A percentile compares a stretch with the other conserved stretches of the same genome.
Evolutionary conservation across 2,329 filamentous ascomycete species (phyloP).

Genomic region (Parasarocladium wereldwijsianum): DNA sequence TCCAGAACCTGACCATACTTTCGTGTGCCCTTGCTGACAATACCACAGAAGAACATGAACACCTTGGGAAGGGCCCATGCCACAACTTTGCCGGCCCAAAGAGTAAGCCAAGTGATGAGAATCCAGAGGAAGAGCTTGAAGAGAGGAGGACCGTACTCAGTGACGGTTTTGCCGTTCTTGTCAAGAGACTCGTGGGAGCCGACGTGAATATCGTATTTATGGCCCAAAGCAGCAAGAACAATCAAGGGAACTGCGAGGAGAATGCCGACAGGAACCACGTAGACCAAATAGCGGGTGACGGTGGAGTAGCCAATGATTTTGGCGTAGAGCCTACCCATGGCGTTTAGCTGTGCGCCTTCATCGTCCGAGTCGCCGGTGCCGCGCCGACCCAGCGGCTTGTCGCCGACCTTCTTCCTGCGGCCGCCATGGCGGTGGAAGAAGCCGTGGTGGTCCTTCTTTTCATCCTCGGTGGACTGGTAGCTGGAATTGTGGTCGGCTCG

Average conservation of each 20-base stretch:
- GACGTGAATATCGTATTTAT: constrained; percentile 21
- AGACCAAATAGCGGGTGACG: constrained; percentile 52
- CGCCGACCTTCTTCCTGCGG: constrained; percentile 34
- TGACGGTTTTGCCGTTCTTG: constrained; percentile 8
- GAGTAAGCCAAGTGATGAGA: constrained; percentile 49
- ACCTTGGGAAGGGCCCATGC: constrained; percentile 43
- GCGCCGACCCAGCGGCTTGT: constrained; percentile 22
- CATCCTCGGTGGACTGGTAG: constrained; percentile 19
- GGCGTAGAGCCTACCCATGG: constrained; percentile 50
- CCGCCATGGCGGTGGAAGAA: constrained; percentile 22
- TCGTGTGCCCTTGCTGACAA: constrained; percentile 53
- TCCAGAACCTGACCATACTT: constrained; percentile 55
- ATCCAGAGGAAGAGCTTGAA: constrained; percentile 55
- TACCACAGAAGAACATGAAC: constrained; percentile 56
- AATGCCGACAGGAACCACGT: constrained; percentile 48
- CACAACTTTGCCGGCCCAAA: constrained; percentile 53
- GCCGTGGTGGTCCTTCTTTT: constrained; percentile 28
- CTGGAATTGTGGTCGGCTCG: no score
- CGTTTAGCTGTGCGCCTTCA: constrained; percentile 43
- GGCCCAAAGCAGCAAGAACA: constrained; percentile 31
- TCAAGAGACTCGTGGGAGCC: constrained; percentile 13
- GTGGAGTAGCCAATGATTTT: constrained; percentile 50
- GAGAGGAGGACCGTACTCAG: constrained; percentile 34
- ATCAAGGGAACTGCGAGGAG: constrained; percentile 48
- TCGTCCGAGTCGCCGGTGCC: constrained; percentile 34